These are phyloP conservation scores for Solanum dulcamara DNA, from an alignment of 257 asterid species.

Conservation along the genomic window DNA sequence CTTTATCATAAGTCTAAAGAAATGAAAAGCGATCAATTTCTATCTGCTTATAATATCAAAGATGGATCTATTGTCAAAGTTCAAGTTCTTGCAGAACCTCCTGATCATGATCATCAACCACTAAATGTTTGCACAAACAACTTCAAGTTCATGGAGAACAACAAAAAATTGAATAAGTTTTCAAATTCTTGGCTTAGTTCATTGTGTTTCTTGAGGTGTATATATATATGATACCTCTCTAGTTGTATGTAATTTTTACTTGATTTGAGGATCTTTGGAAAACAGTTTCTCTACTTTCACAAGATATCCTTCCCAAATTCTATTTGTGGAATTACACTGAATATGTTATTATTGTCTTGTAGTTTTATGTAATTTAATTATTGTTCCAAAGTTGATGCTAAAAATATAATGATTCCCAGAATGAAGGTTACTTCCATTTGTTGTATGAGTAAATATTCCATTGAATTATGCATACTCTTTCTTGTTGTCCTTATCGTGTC, in stretches of 20 bases:
- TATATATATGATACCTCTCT: neutral
- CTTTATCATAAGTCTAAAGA: conserved; percentile 7
- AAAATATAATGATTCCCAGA: no score
- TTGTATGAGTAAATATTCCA: neutral
- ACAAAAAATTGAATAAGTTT: neutral
- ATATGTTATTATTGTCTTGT: no score
- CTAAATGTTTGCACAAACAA: neutral
- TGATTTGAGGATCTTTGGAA: neutral
- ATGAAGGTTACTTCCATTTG: neutral
- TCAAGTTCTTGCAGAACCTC: conserved; percentile 16
- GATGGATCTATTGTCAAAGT: conserved; percentile 23
- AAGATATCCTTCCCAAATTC: no score
- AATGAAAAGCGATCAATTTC: conserved; percentile 8
- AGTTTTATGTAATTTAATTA: no score
- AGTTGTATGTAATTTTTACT: neutral
- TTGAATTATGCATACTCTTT: neutral
- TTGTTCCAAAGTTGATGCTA: no score
- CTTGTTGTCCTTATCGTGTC: neutral
- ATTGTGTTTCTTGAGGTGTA: neutral
- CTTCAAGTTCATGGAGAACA: neutral
- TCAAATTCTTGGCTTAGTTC: neutral
- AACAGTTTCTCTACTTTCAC: neutral
- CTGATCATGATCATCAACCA: neutral
- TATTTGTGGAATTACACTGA: no score
- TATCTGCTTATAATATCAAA: conserved; percentile 16